These are phyloP conservation scores for Malassezia vespertilionis DNA, from an alignment of 1,284 basidiomycete genomes.

Conservation along the genomic window DNA sequence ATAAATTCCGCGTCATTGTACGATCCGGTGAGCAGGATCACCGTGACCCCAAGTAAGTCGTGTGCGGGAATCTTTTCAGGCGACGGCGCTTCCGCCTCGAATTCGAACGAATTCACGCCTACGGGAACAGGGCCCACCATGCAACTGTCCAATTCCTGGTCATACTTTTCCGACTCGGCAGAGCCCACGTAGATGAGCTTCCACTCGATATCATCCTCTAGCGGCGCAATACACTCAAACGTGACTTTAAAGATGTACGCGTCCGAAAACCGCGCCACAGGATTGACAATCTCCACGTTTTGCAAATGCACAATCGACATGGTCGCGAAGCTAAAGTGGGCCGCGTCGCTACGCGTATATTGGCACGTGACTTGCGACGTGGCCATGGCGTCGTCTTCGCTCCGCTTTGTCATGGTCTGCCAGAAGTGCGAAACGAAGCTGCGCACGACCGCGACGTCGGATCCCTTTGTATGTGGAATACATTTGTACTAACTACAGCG, in stretches of 20 bases:
- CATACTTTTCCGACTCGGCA: constrained; percentile 76
- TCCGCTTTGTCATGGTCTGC: constrained; percentile 19
- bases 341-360: background rate
- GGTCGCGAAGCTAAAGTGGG: constrained; percentile 1
- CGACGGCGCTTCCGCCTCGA: constrained; percentile 54
- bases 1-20: constrained; percentile 91
- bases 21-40: constrained; percentile 78
- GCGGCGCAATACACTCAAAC: constrained; percentile 87
- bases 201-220: constrained; percentile 94
- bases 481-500: constrained; percentile 8
- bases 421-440: constrained; percentile 22
- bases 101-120: constrained; percentile 84
- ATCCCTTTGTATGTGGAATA: constrained; percentile 19
- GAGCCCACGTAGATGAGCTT: constrained; percentile 91
- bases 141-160: constrained; percentile 75
- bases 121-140: constrained; percentile 77
- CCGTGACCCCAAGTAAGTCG: constrained; percentile 78
- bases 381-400: background rate
- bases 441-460: constrained; percentile 15
- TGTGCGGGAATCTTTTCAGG: constrained; percentile 65
- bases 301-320: constrained; percentile 47
- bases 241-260: constrained; percentile 89
- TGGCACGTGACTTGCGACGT: constrained; percentile 1
- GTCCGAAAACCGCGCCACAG: constrained; percentile 52
- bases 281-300: constrained; percentile 41